A percentile compares a stretch with the other conserved stretches of the same genome.
Evolutionary conservation across 2,329 filamentous ascomycete genomes (phyloP).

Genomic region (Pseudogymnoascus sp.): DNA sequence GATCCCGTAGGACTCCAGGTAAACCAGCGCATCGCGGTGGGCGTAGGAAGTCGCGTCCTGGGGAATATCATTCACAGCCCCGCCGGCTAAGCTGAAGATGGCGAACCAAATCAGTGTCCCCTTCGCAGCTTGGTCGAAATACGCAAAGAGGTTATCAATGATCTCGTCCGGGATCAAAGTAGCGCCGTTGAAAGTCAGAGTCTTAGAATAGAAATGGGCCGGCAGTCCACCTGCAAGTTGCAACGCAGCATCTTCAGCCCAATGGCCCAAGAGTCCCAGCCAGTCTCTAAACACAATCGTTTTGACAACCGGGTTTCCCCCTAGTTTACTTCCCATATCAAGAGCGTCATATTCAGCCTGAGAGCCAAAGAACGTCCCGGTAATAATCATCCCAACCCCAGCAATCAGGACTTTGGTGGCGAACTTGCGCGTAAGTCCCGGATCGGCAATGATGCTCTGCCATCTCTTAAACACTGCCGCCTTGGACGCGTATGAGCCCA

Average conservation of each 20-base stretch:
- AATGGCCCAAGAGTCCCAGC: conserved; percentile 48
- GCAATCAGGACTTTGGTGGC: conserved; percentile 48
- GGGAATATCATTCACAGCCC: conserved; percentile 49
- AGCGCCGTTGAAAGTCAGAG: conserved; percentile 43
- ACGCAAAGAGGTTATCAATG: conserved; percentile 44
- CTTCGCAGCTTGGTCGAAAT: conserved; percentile 40
- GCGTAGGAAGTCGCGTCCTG: conserved; percentile 51
- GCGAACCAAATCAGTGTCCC: conserved; percentile 51
- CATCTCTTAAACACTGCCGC: conserved; percentile 46
- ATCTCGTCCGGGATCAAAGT: conserved; percentile 39
- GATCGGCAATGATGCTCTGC: conserved; percentile 49
- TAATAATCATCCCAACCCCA: conserved; percentile 46
- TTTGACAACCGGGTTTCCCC: conserved; percentile 32
- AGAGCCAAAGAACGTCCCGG: conserved; percentile 54
- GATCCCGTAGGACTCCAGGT: conserved; percentile 54
- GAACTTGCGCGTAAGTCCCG: conserved; percentile 49
- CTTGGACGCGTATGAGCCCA: conserved; percentile 40
- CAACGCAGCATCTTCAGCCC: conserved; percentile 42
- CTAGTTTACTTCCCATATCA: conserved; percentile 40
- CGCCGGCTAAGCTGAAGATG: conserved; percentile 55
- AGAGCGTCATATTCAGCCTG: conserved; percentile 45
- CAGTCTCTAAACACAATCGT: conserved; percentile 51
- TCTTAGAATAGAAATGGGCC: conserved; percentile 49
- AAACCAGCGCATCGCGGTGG: conserved; percentile 56
- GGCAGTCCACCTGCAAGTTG: conserved; percentile 26